These are phyloP conservation scores for Psilocybe cubensis DNA, from an alignment of 768 basidiomycete genomes.

Conservation along the genomic window DNA sequence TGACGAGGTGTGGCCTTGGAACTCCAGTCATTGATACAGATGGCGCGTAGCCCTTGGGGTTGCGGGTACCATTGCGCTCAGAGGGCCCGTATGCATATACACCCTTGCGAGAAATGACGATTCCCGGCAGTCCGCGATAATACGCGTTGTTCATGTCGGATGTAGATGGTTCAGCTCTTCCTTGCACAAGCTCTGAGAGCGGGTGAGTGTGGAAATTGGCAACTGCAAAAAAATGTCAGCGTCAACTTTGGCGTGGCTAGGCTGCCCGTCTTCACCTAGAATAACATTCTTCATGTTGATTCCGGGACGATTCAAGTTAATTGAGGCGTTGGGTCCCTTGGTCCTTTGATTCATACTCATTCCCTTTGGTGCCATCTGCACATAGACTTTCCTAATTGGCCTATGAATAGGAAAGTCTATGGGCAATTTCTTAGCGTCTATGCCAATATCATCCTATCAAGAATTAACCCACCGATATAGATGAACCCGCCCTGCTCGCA, in stretches of 20 bases:
- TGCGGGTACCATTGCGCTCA: not conserved
- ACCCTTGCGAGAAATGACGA: not conserved
- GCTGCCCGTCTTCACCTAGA: not conserved
- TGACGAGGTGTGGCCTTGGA: not conserved
- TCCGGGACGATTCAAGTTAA: not conserved
- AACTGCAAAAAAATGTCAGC: not conserved
- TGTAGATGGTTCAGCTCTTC: not conserved
- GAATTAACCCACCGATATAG: not conserved
- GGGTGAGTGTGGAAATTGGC: constrained; percentile 3
- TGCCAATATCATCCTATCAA: not conserved
- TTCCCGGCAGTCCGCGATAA: not conserved
- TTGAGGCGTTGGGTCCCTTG: not conserved
- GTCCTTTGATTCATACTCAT: constrained; percentile 1
- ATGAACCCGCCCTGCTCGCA: constrained; percentile 2
- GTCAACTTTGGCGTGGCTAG: not conserved
- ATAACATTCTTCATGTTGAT: constrained; percentile 5
- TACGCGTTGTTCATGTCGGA: constrained; percentile 4
- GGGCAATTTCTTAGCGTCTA: no score
- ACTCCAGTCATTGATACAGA: not conserved
- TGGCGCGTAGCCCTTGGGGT: not conserved
- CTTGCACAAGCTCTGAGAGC: not conserved
- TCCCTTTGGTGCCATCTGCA: constrained; percentile 1
- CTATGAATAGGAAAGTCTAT: not conserved
- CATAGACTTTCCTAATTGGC: constrained; percentile 1
- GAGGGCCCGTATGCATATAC: not conserved